A percentile compares a stretch with the other conserved stretches of the same genome.
Conservation (phyloP, 1,139 yeast species). For the Debaryomyces coudertii region DNA sequence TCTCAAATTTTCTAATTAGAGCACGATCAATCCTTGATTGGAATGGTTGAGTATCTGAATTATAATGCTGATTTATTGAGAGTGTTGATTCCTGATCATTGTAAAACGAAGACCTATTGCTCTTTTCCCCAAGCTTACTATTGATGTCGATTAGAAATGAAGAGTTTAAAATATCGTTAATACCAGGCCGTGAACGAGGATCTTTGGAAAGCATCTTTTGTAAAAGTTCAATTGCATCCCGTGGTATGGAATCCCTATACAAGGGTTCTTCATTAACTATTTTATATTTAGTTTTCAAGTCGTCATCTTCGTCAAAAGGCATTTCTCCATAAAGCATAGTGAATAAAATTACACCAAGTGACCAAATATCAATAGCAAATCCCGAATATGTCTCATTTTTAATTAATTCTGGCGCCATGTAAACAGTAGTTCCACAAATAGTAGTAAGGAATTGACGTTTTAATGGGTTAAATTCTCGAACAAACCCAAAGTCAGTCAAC, state of each 20-base stretch:
- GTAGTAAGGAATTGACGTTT: constrained; percentile 67
- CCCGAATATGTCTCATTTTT: constrained; percentile 75
- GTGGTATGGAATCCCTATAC: constrained; percentile 49
- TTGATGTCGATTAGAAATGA: constrained; percentile 57
- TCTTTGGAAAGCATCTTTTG: constrained; percentile 63
- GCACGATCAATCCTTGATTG: constrained; percentile 66
- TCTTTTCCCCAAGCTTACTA: constrained; percentile 28
- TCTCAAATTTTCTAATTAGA: constrained; percentile 63
- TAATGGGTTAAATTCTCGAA: constrained; percentile 69
- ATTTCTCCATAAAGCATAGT: constrained; percentile 84
- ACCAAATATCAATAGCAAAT: constrained; percentile 85
- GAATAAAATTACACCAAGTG: constrained; percentile 89
- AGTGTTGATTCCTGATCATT: constrained; percentile 42
- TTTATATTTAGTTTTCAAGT: constrained; percentile 58
- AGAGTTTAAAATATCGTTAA: constrained; percentile 62
- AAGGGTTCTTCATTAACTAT: constrained; percentile 70
- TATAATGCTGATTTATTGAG: constrained; percentile 46
- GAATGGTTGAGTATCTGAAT: constrained; percentile 47
- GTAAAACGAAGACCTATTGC: constrained; percentile 13
- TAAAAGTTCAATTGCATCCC: constrained; percentile 54
- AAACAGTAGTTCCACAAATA: constrained; percentile 91
- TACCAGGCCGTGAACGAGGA: constrained; percentile 63
- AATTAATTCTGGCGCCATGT: constrained; percentile 94
- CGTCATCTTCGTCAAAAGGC: constrained; percentile 91
- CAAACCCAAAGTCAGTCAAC: constrained; percentile 91